phyloP scores from a whole-genome alignment of 164 flowering plant species.

The Annona cherimola region DNA sequence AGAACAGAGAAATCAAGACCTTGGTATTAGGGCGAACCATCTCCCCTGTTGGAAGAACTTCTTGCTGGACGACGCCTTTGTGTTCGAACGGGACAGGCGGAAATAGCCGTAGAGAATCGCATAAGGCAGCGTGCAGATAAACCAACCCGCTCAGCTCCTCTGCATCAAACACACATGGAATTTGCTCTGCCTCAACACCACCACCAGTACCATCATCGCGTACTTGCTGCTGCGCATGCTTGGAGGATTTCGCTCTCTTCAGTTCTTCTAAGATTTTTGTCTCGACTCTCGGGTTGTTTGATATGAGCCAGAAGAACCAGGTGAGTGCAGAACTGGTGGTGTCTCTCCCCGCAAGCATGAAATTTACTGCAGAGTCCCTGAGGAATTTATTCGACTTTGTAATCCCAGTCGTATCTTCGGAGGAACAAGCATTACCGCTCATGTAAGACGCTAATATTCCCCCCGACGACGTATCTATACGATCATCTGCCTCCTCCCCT shows the following conservation, averaged over 20 bases:
- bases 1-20: conserved; percentile 20
- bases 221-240: neutral
- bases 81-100: conserved; percentile 32
- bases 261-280: neutral
- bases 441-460: conserved; percentile 14
- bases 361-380: conserved; percentile 7
- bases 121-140: conserved; percentile 36
- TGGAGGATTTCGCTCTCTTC: neutral
- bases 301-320: conserved; percentile 22
- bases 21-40: conserved; percentile 14
- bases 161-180: neutral
- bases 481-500: no score
- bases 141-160: conserved; percentile 22
- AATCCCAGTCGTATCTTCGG: neutral
- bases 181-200: neutral
- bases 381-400: conserved; percentile 3
- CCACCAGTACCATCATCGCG: no score
- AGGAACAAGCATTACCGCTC: neutral
- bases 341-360: conserved; percentile 16
- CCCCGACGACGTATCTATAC: neutral
- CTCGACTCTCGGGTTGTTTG: conserved; percentile 1
- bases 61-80: conserved; percentile 18
- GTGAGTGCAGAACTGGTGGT: conserved; percentile 1
- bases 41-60: conserved; percentile 27
- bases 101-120: conserved; percentile 29